A percentile compares a stretch with the other conserved stretches of the same genome.
Conservation (phyloP, 192 early-diverging fungal genomes). For the Backusella tuberculispora region DNA sequence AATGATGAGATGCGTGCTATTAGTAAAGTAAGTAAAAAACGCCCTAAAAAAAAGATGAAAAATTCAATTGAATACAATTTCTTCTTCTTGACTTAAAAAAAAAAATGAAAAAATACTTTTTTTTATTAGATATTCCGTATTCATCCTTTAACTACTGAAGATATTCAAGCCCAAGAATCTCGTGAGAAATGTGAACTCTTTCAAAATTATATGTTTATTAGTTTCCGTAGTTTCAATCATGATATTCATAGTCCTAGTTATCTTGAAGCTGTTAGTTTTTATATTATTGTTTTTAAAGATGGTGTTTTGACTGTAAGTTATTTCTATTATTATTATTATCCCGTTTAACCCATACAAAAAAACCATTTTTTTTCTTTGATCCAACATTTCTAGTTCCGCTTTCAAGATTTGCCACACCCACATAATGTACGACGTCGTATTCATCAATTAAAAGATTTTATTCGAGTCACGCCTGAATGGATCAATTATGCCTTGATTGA, state of each 20-base stretch:
- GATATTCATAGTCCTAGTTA: constrained; percentile 25
- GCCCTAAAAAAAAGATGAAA: not conserved
- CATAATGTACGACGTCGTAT: constrained; percentile 73
- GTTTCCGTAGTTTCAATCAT: constrained; percentile 66
- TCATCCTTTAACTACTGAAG: constrained; percentile 90
- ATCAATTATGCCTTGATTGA: constrained; percentile 76
- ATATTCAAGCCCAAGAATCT: constrained; percentile 81
- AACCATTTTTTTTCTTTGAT: not conserved
- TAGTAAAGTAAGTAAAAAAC: constrained; percentile 45
- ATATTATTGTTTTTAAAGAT: constrained; percentile 51
- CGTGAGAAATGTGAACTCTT: constrained; percentile 92
- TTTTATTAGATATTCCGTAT: constrained; percentile 69
- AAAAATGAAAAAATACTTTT: too few relatives aligned
- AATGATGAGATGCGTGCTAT: constrained; percentile 64
- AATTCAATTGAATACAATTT: not conserved
- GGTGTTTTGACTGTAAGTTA: constrained; percentile 54
- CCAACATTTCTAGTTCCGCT: constrained; percentile 65
- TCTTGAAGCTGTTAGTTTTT: constrained; percentile 49
- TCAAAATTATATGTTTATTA: constrained; percentile 86
- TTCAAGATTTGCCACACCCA: constrained; percentile 58
- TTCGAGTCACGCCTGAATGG: constrained; percentile 67
- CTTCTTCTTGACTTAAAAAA: too few relatives aligned
- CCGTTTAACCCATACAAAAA: not conserved
- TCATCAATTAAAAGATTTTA: constrained; percentile 67
- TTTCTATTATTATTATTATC: not conserved